A percentile compares a stretch with the other conserved stretches of the same genome.
Conservation (phyloP, 176 grass and related monocot species). For the Ensete glaucum region DNA sequence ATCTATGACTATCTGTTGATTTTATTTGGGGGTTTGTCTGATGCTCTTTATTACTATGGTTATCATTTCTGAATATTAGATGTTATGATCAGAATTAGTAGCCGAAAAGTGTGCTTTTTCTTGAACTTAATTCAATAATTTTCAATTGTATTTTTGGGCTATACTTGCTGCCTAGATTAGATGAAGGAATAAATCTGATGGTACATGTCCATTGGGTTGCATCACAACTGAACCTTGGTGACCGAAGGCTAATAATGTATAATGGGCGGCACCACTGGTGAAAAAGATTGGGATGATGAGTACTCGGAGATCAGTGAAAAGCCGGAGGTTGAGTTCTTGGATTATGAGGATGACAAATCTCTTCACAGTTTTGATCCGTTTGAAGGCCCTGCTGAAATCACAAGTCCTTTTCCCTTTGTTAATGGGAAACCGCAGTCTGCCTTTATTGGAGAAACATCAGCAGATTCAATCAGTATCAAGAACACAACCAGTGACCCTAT, state of each 20-base stretch:
- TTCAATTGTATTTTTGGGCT: not conserved
- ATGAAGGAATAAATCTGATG: not conserved
- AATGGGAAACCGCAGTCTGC: conserved; percentile 57
- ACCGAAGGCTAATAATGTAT: conserved; percentile 5
- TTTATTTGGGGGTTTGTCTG: no score
- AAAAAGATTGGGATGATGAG: conserved; percentile 52
- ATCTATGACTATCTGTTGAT: no score
- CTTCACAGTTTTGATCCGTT: conserved; percentile 41
- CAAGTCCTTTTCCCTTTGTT: conserved; percentile 62
- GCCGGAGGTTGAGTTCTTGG: conserved; percentile 77
- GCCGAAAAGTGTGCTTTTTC: not conserved
- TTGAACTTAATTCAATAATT: not conserved
- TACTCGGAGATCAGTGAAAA: conserved; percentile 63
- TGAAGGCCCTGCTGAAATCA: conserved; percentile 44
- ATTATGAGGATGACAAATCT: conserved; percentile 60
- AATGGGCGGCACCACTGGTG: conserved; percentile 31
- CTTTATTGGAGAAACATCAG: conserved; percentile 53
- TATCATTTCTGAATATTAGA: no score
- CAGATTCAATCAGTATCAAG: conserved; percentile 39
- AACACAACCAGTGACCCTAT: conserved; percentile 58
- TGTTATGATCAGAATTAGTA: no score
- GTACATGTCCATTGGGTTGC: conserved; percentile 11
- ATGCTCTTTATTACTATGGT: no score
- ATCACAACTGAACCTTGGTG: not conserved
- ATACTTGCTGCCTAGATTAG: not conserved